phyloP scores from a whole-genome alignment of 306 rosid genomes.

The Spatholobus suberectus region DNA sequence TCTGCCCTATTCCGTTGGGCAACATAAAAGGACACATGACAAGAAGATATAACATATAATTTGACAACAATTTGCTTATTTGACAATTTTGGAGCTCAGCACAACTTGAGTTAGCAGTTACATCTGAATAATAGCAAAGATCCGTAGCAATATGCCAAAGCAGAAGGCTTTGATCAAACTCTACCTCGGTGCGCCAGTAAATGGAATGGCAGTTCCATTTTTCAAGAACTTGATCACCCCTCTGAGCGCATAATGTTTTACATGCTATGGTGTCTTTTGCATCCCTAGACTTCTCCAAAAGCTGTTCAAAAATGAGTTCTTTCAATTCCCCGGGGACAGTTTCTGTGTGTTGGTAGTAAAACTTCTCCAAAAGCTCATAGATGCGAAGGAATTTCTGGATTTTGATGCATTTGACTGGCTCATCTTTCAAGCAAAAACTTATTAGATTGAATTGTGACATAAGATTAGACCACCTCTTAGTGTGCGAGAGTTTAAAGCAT shows the following conservation, averaged over 20 bases:
- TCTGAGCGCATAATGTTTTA: constrained; percentile 24
- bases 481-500: background rate
- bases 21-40: constrained; percentile 37
- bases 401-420: background rate
- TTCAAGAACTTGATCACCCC: constrained; percentile 36
- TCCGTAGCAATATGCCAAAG: constrained; percentile 55
- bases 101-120: background rate
- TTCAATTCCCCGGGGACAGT: constrained; percentile 26
- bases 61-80: constrained; percentile 32
- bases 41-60: constrained; percentile 46
- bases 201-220: background rate
- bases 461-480: constrained; percentile 40
- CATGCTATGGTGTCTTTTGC: constrained; percentile 1
- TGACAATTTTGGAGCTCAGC: background rate
- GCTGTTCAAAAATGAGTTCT: constrained; percentile 33
- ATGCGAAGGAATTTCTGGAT: background rate
- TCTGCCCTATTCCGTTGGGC: constrained; percentile 45
- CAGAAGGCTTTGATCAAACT: constrained; percentile 40
- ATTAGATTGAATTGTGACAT: constrained; percentile 45
- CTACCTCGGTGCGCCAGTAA: constrained; percentile 20
- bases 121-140: constrained; percentile 32
- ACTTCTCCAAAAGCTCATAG: constrained; percentile 5
- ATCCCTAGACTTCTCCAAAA: background rate
- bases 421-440: background rate
- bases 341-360: background rate